Percentiles rank a stretch among this genome's conserved stretches.
phyloP scores from a whole-genome alignment of 2,329 filamentous ascomycete species.

The Neopestalotiopsis rosae region DNA sequence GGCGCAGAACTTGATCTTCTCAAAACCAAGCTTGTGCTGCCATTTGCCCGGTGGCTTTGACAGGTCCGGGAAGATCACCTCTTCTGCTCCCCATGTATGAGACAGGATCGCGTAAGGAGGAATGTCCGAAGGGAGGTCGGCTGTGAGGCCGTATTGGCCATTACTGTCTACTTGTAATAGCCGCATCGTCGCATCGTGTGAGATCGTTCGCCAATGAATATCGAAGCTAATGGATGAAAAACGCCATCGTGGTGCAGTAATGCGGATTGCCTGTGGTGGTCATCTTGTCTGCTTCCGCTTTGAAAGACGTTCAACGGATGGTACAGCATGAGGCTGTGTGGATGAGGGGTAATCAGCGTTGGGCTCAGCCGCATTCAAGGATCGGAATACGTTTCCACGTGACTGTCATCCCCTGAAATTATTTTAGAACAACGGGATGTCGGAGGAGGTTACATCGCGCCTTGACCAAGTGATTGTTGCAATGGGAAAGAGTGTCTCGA shows the following conservation, averaged over 20 bases:
- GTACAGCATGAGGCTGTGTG: neutral
- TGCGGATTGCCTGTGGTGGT: neutral
- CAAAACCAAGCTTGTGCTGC: neutral
- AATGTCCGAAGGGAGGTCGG: neutral
- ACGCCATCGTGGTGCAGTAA: neutral
- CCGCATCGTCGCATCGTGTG: neutral
- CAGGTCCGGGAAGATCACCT: constrained; percentile 11
- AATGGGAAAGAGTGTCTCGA: too few relatives aligned
- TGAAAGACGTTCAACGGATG: neutral
- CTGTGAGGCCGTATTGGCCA: neutral
- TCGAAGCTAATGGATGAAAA: neutral
- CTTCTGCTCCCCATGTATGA: constrained; percentile 26
- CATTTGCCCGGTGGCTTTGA: neutral
- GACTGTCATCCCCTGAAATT: too few relatives aligned
- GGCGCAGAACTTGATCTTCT: constrained; percentile 7
- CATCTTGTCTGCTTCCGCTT: neutral
- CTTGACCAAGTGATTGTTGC: too few relatives aligned
- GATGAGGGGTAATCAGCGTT: neutral
- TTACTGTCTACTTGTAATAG: neutral
- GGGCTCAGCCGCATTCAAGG: neutral
- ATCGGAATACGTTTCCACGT: too few relatives aligned
- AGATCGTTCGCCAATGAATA: neutral
- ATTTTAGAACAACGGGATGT: too few relatives aligned
- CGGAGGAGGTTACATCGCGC: too few relatives aligned
- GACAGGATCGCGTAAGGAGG: constrained; percentile 31